phyloP scores from a whole-genome alignment of 306 rosid species.

The Dalbergia cultrata region DNA sequence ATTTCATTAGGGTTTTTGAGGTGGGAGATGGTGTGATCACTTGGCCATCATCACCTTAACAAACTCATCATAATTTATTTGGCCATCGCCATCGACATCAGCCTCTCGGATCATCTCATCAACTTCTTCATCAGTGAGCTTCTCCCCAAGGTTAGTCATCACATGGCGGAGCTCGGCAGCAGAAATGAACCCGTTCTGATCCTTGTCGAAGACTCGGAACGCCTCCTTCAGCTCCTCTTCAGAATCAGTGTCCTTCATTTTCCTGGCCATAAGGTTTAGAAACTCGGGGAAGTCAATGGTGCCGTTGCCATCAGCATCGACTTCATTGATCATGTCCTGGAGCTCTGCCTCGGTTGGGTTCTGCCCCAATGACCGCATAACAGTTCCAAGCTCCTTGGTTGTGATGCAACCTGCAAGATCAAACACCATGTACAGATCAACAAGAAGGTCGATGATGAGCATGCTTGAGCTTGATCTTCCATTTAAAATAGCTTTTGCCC shows the following conservation, averaged over 20 bases:
- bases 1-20: constrained; percentile 3
- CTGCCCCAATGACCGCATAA: constrained; percentile 91
- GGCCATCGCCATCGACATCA: constrained; percentile 94
- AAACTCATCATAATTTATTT: constrained; percentile 84
- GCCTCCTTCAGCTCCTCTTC: constrained; percentile 94
- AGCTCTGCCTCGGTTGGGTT: constrained; percentile 95
- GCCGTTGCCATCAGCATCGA: constrained; percentile 89
- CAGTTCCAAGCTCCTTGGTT: constrained; percentile 93
- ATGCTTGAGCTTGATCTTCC: background rate
- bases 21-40: constrained; percentile 45
- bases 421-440: constrained; percentile 19
- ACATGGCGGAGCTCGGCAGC: constrained; percentile 95
- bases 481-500: too few relatives aligned
- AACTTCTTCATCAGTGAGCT: constrained; percentile 87
- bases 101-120: constrained; percentile 95
- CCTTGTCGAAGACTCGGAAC: constrained; percentile 87
- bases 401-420: constrained; percentile 74
- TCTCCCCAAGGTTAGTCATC: constrained; percentile 93
- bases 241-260: constrained; percentile 92
- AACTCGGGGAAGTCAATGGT: constrained; percentile 91
- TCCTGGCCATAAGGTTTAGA: constrained; percentile 89
- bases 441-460: background rate
- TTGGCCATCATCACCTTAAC: constrained; percentile 97
- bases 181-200: constrained; percentile 91
- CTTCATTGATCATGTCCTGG: constrained; percentile 93